Evolutionary conservation across 352 stramenopile species (phyloP).

Genomic region (Globisporangium nagaii): DNA sequence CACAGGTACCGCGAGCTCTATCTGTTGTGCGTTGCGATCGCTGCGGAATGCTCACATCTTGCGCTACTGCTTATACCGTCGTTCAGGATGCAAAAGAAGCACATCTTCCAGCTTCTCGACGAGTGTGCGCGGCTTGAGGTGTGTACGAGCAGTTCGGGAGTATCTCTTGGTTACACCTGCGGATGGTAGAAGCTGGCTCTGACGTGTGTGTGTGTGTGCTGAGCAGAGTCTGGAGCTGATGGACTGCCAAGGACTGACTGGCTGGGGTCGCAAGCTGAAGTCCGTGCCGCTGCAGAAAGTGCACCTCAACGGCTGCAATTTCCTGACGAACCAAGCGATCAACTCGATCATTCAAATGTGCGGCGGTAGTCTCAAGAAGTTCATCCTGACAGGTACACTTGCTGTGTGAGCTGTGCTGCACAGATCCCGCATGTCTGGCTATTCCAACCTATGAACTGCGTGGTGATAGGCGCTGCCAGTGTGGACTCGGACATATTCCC

Average conservation of each 20-base stretch:
- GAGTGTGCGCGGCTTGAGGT: constrained; percentile 32
- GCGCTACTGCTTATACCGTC: not conserved
- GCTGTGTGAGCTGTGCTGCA: not conserved
- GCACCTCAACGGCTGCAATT: constrained; percentile 45
- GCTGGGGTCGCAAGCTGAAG: constrained; percentile 24
- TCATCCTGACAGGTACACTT: constrained; percentile 41
- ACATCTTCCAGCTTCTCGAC: constrained; percentile 37
- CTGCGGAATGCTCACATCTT: too few species aligned
- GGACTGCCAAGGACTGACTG: constrained; percentile 43
- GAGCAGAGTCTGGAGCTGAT: constrained; percentile 51
- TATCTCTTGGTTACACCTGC: too few species aligned
- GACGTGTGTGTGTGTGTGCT: not conserved
- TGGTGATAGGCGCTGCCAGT: constrained; percentile 22
- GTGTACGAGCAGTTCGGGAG: too few species aligned
- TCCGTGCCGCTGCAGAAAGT: constrained; percentile 26
- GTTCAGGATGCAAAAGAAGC: constrained; percentile 40
- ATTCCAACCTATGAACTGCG: too few species aligned
- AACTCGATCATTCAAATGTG: constrained; percentile 32
- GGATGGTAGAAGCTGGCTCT: too few species aligned
- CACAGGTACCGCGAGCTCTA: too few species aligned
- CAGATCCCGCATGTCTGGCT: not conserved
- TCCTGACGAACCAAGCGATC: constrained; percentile 34
- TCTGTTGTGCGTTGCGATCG: too few species aligned
- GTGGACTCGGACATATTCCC: constrained; percentile 43
- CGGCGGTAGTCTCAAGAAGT: constrained; percentile 25